These are phyloP conservation scores for Lyophyllum decastes DNA, from an alignment of 768 basidiomycete genomes.

Conservation along the genomic window DNA sequence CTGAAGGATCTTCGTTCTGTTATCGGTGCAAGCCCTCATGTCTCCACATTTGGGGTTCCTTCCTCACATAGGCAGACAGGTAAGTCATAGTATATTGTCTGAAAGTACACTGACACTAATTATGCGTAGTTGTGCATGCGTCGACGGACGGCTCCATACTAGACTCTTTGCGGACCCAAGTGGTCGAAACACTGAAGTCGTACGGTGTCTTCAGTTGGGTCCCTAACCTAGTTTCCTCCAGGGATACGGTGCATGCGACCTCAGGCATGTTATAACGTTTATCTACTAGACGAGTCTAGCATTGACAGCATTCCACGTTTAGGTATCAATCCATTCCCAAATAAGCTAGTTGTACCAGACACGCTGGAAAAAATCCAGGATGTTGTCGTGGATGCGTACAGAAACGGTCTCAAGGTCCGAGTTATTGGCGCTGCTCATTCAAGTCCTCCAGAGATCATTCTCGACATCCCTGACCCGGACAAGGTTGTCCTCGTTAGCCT, in stretches of 20 bases:
- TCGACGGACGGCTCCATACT: background rate
- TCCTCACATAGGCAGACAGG: background rate
- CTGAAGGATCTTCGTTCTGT: background rate
- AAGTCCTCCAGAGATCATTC: slow-evolving; percentile 2
- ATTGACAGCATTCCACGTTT: background rate
- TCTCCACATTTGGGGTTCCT: background rate
- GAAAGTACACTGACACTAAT: background rate
- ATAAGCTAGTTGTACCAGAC: background rate
- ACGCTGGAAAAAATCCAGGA: slow-evolving; percentile 1
- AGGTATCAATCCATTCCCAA: slow-evolving; percentile 5
- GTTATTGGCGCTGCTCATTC: slow-evolving; percentile 5
- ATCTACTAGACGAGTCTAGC: background rate
- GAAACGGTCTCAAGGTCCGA: background rate
- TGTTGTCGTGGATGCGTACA: background rate
- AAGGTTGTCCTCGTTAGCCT: slow-evolving; percentile 6
- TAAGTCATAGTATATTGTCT: background rate
- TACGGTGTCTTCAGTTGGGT: background rate
- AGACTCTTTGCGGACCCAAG: background rate
- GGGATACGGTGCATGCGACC: background rate
- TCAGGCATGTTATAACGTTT: background rate
- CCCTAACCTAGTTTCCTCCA: background rate
- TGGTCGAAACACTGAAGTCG: background rate
- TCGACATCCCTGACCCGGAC: slow-evolving; percentile 1
- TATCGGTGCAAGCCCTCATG: no score
- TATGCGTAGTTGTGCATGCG: background rate